These are phyloP conservation scores for sweet orange (Citrus sinensis) DNA, from an alignment of 345 rosid species.

Conservation along the genomic window DNA sequence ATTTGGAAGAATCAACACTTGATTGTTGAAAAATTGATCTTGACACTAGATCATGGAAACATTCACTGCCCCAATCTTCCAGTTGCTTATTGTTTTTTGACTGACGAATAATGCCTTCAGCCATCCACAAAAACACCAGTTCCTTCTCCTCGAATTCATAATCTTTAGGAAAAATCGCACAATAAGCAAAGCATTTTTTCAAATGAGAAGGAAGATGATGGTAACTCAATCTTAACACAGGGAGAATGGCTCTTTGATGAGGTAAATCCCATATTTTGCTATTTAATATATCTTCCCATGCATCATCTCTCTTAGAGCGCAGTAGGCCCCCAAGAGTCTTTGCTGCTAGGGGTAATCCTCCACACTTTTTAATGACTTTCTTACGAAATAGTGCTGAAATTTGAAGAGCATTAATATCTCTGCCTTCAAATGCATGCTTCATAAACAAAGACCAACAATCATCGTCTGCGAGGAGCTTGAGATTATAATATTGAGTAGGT, in stretches of 20 bases:
- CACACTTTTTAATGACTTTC: neutral
- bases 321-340: neutral
- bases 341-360: neutral
- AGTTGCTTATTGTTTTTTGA: neutral
- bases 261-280: neutral
- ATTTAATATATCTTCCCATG: neutral
- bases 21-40: slow-evolving; percentile 32
- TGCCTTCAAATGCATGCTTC: neutral
- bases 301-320: neutral
- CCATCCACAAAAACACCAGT: slow-evolving; percentile 17
- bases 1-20: neutral
- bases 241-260: no score
- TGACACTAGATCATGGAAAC: neutral
- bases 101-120: slow-evolving; percentile 14
- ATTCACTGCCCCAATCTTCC: no score
- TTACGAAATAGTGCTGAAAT: neutral
- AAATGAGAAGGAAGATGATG: no score
- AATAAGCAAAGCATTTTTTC: no score
- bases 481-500: neutral
- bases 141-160: slow-evolving; percentile 8
- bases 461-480: neutral
- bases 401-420: neutral
- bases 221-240: no score
- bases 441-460: neutral
- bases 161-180: no score